A percentile compares a stretch with the other conserved stretches of the same genome.
Conservation (phyloP, 163 green algal species). For the Volvox carteri region DNA sequence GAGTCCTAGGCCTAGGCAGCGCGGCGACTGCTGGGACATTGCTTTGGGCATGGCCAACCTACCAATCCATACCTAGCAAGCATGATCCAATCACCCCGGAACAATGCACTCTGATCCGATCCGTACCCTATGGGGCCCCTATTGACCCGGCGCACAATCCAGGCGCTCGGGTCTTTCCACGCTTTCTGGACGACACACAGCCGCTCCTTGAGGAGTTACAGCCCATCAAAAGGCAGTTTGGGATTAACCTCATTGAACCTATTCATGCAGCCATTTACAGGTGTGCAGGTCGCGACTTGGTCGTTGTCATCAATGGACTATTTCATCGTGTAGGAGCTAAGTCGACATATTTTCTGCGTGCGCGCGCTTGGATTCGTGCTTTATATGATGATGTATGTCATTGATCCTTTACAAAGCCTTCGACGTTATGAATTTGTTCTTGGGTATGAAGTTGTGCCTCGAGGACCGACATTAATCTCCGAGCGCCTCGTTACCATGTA, state of each 20-base stretch:
- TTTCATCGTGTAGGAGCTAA: too few species aligned
- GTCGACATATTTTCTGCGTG: too few species aligned
- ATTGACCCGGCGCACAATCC: conserved; percentile 8
- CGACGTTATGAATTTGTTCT: too few species aligned
- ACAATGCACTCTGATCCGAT: conserved; percentile 3
- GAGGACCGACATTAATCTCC: too few species aligned
- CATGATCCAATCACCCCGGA: conserved; percentile 19
- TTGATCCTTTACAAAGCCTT: too few species aligned
- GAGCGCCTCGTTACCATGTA: too few species aligned
- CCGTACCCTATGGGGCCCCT: neutral
- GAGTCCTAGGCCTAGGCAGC: neutral
- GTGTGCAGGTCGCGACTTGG: neutral
- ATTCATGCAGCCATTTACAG: conserved; percentile 43
- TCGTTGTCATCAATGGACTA: neutral
- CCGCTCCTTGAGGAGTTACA: conserved; percentile 11
- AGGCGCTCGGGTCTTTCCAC: neutral
- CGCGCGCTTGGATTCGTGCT: too few species aligned
- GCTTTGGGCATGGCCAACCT: conserved; percentile 19
- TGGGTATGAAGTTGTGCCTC: too few species aligned
- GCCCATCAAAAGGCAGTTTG: conserved; percentile 11
- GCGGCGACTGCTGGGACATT: neutral
- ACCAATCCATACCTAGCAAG: neutral
- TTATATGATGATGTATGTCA: too few species aligned
- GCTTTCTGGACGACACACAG: neutral
- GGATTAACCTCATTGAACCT: conserved; percentile 42